These are phyloP conservation scores for Chlamydomonas sp. DNA, from an alignment of 139 green algal species.

Conservation along the genomic window DNA sequence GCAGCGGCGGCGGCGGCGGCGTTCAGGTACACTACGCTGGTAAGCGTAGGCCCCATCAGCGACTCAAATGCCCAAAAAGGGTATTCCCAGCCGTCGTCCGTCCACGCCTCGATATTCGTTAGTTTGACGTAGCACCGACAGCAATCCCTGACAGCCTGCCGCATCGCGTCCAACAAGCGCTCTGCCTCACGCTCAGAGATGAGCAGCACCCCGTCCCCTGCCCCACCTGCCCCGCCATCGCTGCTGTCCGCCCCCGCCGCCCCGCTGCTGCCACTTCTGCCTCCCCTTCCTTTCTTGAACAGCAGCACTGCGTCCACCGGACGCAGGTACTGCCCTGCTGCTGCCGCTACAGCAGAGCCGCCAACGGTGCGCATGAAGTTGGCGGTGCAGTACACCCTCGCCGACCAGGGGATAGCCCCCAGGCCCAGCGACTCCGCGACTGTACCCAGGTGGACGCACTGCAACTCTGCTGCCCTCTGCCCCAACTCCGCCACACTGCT, in stretches of 20 bases:
- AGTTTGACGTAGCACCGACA: too few species aligned
- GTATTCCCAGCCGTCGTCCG: not conserved
- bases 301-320: conserved; percentile 50
- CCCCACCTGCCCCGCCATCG: too few species aligned
- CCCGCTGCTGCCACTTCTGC: too few species aligned
- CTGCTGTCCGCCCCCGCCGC: too few species aligned
- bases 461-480: not conserved
- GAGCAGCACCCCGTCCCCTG: conserved; percentile 44
- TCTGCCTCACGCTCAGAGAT: conserved; percentile 66
- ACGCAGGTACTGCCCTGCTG: conserved; percentile 46
- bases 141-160: not conserved
- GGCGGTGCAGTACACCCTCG: conserved; percentile 28
- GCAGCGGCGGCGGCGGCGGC: not conserved
- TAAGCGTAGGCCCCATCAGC: not conserved
- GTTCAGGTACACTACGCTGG: not conserved
- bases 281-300: not conserved
- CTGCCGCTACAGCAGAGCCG: not conserved
- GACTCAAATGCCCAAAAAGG: not conserved
- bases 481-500: not conserved
- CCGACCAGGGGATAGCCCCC: not conserved
- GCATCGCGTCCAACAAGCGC: conserved; percentile 21
- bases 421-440: not conserved
- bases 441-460: not conserved
- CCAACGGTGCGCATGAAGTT: conserved; percentile 48
- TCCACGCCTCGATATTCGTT: too few species aligned